Evolutionary conservation across 805 yeast species (phyloP).

Genomic region (Blastobotrys chiropterorum): DNA sequence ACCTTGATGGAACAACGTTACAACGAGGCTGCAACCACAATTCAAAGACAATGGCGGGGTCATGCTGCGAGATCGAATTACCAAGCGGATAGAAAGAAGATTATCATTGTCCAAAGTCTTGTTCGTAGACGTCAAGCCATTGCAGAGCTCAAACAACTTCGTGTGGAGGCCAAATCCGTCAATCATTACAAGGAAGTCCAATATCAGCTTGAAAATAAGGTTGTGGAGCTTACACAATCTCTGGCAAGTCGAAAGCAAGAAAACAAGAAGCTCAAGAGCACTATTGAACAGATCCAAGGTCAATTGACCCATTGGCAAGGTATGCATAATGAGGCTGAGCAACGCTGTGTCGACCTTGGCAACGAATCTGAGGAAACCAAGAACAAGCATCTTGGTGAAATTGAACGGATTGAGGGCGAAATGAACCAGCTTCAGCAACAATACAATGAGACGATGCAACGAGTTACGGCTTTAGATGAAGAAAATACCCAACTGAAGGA

Average conservation of each 20-base stretch:
- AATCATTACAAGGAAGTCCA: constrained; percentile 86
- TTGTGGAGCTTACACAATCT: constrained; percentile 88
- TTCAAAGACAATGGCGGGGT: constrained; percentile 75
- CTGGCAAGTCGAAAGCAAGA: constrained; percentile 75
- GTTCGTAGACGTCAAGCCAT: constrained; percentile 72
- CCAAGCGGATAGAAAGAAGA: constrained; percentile 43
- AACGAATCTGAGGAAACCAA: constrained; percentile 22
- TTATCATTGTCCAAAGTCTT: constrained; percentile 69
- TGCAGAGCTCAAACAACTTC: constrained; percentile 54
- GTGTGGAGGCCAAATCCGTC: constrained; percentile 87
- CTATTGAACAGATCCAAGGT: constrained; percentile 41
- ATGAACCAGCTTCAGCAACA: constrained; percentile 23
- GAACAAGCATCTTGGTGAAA: constrained; percentile 14
- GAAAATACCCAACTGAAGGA: constrained; percentile 23
- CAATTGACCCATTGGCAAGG: constrained; percentile 27
- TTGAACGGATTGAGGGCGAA: constrained; percentile 16
- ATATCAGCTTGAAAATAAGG: constrained; percentile 91
- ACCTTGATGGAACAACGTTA: constrained; percentile 45
- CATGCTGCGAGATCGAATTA: constrained; percentile 51
- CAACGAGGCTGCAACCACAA: constrained; percentile 55
- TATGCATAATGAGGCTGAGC: constrained; percentile 24
- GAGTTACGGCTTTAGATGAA: constrained; percentile 27
- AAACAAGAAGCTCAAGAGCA: constrained; percentile 62
- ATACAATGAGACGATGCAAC: constrained; percentile 21
- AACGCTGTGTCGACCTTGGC: constrained; percentile 23